Base-by-base conservation (phyloP, 768 basidiomycete species). In the Auriscalpium vulgare region DNA sequence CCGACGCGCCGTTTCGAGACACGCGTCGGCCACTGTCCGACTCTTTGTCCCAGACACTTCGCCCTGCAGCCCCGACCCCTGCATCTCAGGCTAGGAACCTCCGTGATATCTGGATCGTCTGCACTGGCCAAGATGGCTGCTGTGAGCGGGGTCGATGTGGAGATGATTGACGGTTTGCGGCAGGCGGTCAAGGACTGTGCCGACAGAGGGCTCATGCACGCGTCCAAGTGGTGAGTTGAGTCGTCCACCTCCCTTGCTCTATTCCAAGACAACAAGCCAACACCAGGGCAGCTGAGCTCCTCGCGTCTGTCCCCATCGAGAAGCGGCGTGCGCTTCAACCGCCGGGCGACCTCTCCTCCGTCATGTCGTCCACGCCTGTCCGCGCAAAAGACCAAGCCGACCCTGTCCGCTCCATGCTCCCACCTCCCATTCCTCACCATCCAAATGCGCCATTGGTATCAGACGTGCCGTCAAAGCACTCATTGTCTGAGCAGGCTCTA, bases 241-340 rank as follows among this genome's bases (percentile, higher is more conserved):
- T 37, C 23, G 37, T 36, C 45, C 13, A 13, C 23, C 13, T 14
- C 9, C 36, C 19, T 14, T 35, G n/a, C 5, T 29, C 47, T 19
- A 55, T 52, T 49, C 50, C 14, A 61, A 50, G 55, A 56, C 40
- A 50, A 34, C 14, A 61, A 50, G 55, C 54, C 40, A 50, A 34
- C 34, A 46, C 36, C 58, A 92, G 90, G 90, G 81, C 87, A 23
- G 83, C 88, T 23, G 90, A 92, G 65, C 74, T 92, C 34, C 73
- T 89, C 54, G 72, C 86, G 29, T 79, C 86, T 13, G 73, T 84
- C 36, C 78, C 84, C 4, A 56, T 71, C 17, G 66, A 71, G 47
- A 83, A 78, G 67, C 74, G 80, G 57, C 71, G 68, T 66, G 10
- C 63, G 65, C 19, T 56, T 62, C 35, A 54, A 68, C 9, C 64